Evolutionary conservation across 257 asterid species (phyloP).

Genomic region (Solanum sitiens): DNA sequence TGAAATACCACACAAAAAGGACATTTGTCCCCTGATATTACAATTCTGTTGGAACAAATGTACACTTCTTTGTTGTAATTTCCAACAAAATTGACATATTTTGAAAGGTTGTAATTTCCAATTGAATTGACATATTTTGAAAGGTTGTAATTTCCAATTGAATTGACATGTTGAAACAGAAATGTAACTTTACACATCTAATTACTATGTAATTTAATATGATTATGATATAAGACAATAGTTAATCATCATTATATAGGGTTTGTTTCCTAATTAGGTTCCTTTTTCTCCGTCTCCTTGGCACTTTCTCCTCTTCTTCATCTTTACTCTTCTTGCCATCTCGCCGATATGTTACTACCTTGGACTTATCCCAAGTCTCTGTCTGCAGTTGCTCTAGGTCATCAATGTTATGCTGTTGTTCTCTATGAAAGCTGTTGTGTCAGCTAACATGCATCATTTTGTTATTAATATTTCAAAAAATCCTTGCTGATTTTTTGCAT

Average conservation of each 20-base stretch:
- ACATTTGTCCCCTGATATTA: too few relatives aligned
- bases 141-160: too few relatives aligned
- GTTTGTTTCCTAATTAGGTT: not conserved
- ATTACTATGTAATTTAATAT: too few relatives aligned
- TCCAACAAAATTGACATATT: too few relatives aligned
- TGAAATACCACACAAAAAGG: too few relatives aligned
- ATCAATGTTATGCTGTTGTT: not conserved
- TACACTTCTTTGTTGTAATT: too few relatives aligned
- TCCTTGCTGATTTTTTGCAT: not conserved
- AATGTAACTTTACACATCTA: too few relatives aligned
- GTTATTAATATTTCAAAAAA: not conserved
- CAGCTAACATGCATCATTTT: not conserved
- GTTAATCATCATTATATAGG: not conserved
- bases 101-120: too few relatives aligned
- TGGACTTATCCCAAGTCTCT: not conserved
- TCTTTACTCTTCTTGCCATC: not conserved
- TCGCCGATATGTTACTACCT: not conserved
- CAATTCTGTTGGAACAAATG: too few relatives aligned
- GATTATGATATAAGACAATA: too few relatives aligned
- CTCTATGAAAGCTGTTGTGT: not conserved
- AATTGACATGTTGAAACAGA: too few relatives aligned
- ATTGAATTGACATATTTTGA: too few relatives aligned
- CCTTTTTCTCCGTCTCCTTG: not conserved
- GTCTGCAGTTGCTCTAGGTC: not conserved
- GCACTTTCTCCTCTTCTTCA: not conserved